Evolutionary conservation across 2,329 filamentous ascomycete species (phyloP).

Genomic region (Cercospora berteroae): DNA sequence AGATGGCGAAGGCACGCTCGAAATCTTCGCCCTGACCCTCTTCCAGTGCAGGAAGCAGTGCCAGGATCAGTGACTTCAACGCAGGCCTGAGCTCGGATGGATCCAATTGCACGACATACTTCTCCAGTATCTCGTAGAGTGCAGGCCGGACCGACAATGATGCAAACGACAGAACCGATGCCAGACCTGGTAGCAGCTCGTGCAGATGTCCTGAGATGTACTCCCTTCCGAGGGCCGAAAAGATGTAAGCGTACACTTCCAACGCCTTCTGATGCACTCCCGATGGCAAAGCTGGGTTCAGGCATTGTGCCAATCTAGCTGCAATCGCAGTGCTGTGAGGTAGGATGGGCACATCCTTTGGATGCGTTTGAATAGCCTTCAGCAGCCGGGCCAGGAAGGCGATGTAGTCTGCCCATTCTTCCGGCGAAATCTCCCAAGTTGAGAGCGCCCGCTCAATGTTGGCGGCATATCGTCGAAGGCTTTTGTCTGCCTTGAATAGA

Average conservation of each 20-base stretch:
- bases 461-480: slow-evolving; percentile 82
- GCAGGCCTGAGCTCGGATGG: slow-evolving; percentile 74
- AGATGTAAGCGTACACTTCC: slow-evolving; percentile 89
- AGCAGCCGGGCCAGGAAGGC: slow-evolving; percentile 88
- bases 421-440: slow-evolving; percentile 86
- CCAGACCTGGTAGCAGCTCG: slow-evolving; percentile 85
- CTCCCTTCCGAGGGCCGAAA: slow-evolving; percentile 70
- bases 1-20: slow-evolving; percentile 74
- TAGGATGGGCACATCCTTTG: slow-evolving; percentile 66
- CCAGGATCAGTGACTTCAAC: slow-evolving; percentile 83
- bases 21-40: slow-evolving; percentile 98
- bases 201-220: slow-evolving; percentile 73
- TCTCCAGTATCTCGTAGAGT: slow-evolving; percentile 81
- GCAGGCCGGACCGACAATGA: slow-evolving; percentile 85
- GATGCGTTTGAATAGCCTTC: slow-evolving; percentile 89
- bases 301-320: slow-evolving; percentile 88
- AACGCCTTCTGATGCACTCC: slow-evolving; percentile 97
- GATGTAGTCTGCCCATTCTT: slow-evolving; percentile 99
- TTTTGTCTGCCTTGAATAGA: slow-evolving; percentile 61
- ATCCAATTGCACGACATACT: slow-evolving; percentile 71
- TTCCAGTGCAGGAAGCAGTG: slow-evolving; percentile 86
- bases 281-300: slow-evolving; percentile 88
- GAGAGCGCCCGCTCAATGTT: slow-evolving; percentile 83
- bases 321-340: slow-evolving; percentile 81
- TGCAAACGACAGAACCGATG: slow-evolving; percentile 87